Percentiles rank a stretch among this genome's conserved stretches.
These are phyloP conservation scores for Agaricales sp. DNA, from an alignment of 1,284 basidiomycete genomes.

Conservation along the genomic window DNA sequence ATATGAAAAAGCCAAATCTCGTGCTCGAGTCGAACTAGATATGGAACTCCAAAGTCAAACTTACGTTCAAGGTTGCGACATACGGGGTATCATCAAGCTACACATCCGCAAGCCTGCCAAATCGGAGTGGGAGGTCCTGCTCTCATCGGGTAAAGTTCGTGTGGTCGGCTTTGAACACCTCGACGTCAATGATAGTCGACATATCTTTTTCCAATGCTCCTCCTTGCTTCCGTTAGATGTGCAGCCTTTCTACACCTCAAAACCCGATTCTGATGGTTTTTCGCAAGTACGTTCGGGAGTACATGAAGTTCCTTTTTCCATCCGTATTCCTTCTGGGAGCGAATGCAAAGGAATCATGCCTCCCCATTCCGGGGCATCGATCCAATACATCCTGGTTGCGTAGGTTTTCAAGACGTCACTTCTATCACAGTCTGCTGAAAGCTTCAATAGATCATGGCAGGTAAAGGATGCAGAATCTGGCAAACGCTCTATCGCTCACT, in stretches of 20 bases:
- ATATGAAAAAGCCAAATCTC: slow-evolving; percentile 56
- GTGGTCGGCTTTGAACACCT: slow-evolving; percentile 84
- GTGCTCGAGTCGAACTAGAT: slow-evolving; percentile 78
- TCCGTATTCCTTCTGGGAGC: slow-evolving; percentile 60
- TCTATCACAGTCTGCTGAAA: not conserved
- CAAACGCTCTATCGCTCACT: slow-evolving; percentile 79
- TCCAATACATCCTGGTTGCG: slow-evolving; percentile 82
- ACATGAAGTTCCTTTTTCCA: slow-evolving; percentile 71
- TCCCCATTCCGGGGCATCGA: slow-evolving; percentile 46
- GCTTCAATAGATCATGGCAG: slow-evolving; percentile 54
- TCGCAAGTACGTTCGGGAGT: slow-evolving; percentile 54
- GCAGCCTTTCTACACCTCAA: slow-evolving; percentile 33
- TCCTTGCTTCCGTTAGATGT: slow-evolving; percentile 39
- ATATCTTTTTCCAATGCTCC: slow-evolving; percentile 82
- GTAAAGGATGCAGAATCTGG: slow-evolving; percentile 59
- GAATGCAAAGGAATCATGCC: slow-evolving; percentile 65
- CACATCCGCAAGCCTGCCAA: slow-evolving; percentile 50
- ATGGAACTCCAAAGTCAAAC: slow-evolving; percentile 70
- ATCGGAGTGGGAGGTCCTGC: slow-evolving; percentile 50
- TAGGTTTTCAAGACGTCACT: slow-evolving; percentile 25
- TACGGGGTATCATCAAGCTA: slow-evolving; percentile 70
- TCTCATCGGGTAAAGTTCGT: slow-evolving; percentile 76
- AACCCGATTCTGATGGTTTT: slow-evolving; percentile 66
- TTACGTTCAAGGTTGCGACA: slow-evolving; percentile 73
- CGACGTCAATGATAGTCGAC: slow-evolving; percentile 48